Conservation (phyloP, 2,329 filamentous ascomycete species). For the Thermoascus crustaceus region DNA sequence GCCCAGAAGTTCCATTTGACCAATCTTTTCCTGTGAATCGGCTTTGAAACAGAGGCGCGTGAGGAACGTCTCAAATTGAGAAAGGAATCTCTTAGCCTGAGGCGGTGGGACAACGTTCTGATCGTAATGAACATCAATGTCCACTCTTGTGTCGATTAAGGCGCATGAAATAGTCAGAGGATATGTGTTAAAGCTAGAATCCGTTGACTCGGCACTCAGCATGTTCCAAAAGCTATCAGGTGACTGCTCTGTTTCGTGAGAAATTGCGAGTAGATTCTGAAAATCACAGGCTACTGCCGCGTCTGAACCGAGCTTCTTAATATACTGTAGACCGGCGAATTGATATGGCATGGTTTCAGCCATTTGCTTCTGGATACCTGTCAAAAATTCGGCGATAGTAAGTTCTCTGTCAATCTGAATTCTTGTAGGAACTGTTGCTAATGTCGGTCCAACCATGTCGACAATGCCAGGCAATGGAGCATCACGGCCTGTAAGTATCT, state of each 20-base stretch:
- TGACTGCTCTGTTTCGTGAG: slow-evolving; percentile 3
- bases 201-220: slow-evolving; percentile 6
- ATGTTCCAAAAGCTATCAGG: slow-evolving; percentile 1
- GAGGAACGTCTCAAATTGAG: slow-evolving; percentile 7
- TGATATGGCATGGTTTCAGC: slow-evolving; percentile 53
- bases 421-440: slow-evolving; percentile 35
- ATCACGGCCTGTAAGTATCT: slow-evolving; percentile 34
- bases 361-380: slow-evolving; percentile 45
- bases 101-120: slow-evolving; percentile 4
- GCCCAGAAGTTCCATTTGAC: slow-evolving; percentile 2
- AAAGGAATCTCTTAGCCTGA: slow-evolving; percentile 7
- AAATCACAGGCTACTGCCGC: slow-evolving; percentile 33
- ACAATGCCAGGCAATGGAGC: slow-evolving; percentile 28
- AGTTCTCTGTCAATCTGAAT: slow-evolving; percentile 23
- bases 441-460: slow-evolving; percentile 32
- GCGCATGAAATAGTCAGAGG: slow-evolving; percentile 8
- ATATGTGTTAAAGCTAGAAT: slow-evolving; percentile 4
- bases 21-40: slow-evolving; percentile 9
- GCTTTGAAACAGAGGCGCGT: slow-evolving; percentile 6
- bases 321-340: slow-evolving; percentile 41
- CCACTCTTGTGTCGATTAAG: slow-evolving; percentile 1
- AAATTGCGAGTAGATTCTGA: slow-evolving; percentile 32
- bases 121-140: slow-evolving; percentile 7
- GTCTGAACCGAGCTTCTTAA: slow-evolving; percentile 45
- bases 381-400: slow-evolving; percentile 41